Percentiles rank a stretch among this genome's conserved stretches.
phyloP scores from a whole-genome alignment of 2,329 filamentous ascomycete genomes.

The Penicillium sp. region DNA sequence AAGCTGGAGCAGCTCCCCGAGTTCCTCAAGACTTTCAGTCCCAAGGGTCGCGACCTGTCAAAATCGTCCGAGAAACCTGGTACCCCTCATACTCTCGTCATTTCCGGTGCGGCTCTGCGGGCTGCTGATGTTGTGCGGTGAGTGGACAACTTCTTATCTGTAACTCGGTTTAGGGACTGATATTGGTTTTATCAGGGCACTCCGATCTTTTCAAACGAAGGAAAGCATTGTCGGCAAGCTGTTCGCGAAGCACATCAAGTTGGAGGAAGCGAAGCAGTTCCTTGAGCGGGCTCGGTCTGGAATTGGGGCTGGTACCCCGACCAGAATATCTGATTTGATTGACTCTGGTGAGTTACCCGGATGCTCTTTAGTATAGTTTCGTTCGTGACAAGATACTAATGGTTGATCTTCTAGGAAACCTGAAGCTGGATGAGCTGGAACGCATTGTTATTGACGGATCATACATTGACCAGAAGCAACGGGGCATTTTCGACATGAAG shows the following conservation, averaged over 20 bases:
- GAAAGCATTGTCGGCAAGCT: conserved; percentile 78
- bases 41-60: conserved; percentile 57
- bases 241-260: conserved; percentile 97
- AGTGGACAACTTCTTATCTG: conserved; percentile 12
- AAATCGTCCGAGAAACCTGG: conserved; percentile 66
- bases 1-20: conserved; percentile 68
- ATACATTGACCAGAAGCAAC: conserved; percentile 90
- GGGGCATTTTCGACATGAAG: conserved; percentile 91
- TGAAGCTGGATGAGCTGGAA: conserved; percentile 68
- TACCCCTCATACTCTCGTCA: conserved; percentile 78
- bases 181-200: conserved; percentile 47
- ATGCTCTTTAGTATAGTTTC: neutral
- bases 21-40: conserved; percentile 65
- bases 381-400: conserved; percentile 3
- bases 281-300: conserved; percentile 64
- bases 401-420: conserved; percentile 51
- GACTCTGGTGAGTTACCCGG: conserved; percentile 62
- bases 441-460: conserved; percentile 86
- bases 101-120: conserved; percentile 78
- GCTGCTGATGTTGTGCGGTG: conserved; percentile 79
- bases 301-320: conserved; percentile 86
- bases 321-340: conserved; percentile 74
- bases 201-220: conserved; percentile 76
- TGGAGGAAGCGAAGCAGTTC: conserved; percentile 77
- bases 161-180: conserved; percentile 6